Base-by-base conservation (phyloP, 2,329 filamentous ascomycete genomes). In the Cytospora paraplurivora region DNA sequence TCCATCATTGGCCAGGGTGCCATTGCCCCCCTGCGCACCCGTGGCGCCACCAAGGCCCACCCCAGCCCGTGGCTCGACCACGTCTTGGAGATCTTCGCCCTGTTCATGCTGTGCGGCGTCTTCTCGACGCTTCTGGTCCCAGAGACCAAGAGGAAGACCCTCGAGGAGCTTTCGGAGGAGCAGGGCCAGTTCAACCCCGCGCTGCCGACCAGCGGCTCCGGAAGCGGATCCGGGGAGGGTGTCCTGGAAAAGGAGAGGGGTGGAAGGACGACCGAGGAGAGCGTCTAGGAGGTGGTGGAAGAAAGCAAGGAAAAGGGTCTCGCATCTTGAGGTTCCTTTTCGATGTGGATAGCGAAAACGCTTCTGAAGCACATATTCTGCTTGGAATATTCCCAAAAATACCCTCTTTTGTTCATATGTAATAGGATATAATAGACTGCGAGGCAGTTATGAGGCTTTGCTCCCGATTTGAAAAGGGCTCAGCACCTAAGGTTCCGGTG, bases 21-120 rank as follows among this genome's bases (percentile, higher is more conserved):
- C 69, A 85, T 87, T 68, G 80, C 82, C 2, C 82, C 79, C 13
- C 79, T 87, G 17, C 77, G 82, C 56, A 81, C 79, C 12, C 72
- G 72, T 15, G 78, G 79, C n/a, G 79, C 76, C 17, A 77, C 77
- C 38, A 74, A 76, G 44, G 67, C 59, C 2, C 77, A 78, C 66
- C 67, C 73, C 17, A 71, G 69, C 59, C 89, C 88, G 1, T 93
- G 89, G 90, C 82, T 93, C 75, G 82, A 92, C 77, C 89, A 92
- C 74, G 89, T 92, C 49, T 85, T 93, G 72, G 80, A 91, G 80
- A 92, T 92, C 69, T 84, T 82, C 71, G 88, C 89, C 7, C 80
- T 91, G 34, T 92, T 93, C 81, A 93, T 92, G 90, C 81, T 92
- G 38, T 79, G 85, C 63, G 90, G 90, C 62, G 79, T 85, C 76